Percentiles rank a stretch among this genome's conserved stretches.
phyloP scores from a whole-genome alignment of 1,139 yeast genomes.

The Pichia sp. region DNA sequence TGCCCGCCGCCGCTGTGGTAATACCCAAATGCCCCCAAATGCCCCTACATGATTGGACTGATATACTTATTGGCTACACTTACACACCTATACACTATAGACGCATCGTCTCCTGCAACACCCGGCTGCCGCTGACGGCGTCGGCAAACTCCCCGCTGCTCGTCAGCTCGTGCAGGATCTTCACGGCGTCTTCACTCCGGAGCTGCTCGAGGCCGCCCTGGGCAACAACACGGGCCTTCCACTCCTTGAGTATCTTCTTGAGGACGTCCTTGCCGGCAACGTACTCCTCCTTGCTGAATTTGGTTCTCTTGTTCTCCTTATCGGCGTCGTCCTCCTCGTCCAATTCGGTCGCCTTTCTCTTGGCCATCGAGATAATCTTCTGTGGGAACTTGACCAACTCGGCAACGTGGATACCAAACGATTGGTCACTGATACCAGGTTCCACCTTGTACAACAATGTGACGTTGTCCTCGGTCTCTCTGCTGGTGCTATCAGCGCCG shows the following conservation, averaged over 20 bases:
- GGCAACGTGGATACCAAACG: constrained; percentile 97
- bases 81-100: too few species aligned
- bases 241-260: constrained; percentile 53
- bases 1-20: too few species aligned
- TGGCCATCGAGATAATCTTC: constrained; percentile 91
- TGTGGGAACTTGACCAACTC: constrained; percentile 91
- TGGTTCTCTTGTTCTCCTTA: constrained; percentile 37
- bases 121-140: constrained; percentile 19
- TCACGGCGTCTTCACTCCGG: constrained; percentile 39
- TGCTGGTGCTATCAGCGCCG: constrained; percentile 24
- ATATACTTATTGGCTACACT: too few species aligned
- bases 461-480: constrained; percentile 54
- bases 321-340: constrained; percentile 61
- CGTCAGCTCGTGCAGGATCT: constrained; percentile 39
- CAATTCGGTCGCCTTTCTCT: constrained; percentile 85
- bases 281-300: constrained; percentile 55
- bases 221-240: constrained; percentile 53
- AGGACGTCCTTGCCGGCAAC: constrained; percentile 54
- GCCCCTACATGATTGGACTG: too few species aligned
- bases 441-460: constrained; percentile 89
- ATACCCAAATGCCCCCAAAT: too few species aligned
- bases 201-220: constrained; percentile 36
- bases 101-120: constrained; percentile 22
- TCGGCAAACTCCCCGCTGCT: constrained; percentile 21
- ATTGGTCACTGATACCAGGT: constrained; percentile 89